Conservation (phyloP, 2,329 filamentous ascomycete species). For the Helotiales sp. region DNA sequence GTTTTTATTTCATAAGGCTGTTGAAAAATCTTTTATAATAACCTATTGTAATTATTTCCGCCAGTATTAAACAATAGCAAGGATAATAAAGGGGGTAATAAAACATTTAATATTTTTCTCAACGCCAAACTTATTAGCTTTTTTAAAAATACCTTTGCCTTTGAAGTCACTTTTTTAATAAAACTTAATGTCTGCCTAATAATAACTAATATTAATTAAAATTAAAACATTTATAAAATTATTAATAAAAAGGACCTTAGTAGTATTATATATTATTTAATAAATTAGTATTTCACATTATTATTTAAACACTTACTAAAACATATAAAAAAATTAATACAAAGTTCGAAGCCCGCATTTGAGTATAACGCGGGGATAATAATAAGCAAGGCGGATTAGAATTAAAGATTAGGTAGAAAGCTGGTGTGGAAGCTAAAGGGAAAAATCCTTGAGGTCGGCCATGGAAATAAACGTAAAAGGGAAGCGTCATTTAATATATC, state of each 20-base stretch:
- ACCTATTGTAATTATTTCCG: not conserved
- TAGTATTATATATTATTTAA: not conserved
- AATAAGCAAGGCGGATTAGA: not conserved
- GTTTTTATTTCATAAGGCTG: not conserved
- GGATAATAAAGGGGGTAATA: not conserved
- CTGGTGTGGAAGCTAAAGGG: not conserved
- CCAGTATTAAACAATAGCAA: not conserved
- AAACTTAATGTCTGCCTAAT: not conserved
- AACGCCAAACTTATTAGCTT: not conserved
- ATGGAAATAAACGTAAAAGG: not conserved
- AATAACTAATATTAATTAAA: not conserved
- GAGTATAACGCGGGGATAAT: not conserved
- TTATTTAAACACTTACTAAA: not conserved
- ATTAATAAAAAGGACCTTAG: not conserved
- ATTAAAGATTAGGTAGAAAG: not conserved
- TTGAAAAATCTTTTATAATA: not conserved
- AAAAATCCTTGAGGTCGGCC: not conserved
- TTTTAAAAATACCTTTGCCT: not conserved
- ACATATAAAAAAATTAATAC: not conserved
- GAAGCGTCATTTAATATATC: not conserved
- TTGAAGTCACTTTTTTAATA: not conserved
- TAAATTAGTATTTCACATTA: not conserved
- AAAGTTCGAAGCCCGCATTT: not conserved
- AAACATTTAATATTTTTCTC: not conserved
- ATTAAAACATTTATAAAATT: not conserved